Conservation (phyloP, 1,284 basidiomycete genomes). For the Marasmius oreades region DNA sequence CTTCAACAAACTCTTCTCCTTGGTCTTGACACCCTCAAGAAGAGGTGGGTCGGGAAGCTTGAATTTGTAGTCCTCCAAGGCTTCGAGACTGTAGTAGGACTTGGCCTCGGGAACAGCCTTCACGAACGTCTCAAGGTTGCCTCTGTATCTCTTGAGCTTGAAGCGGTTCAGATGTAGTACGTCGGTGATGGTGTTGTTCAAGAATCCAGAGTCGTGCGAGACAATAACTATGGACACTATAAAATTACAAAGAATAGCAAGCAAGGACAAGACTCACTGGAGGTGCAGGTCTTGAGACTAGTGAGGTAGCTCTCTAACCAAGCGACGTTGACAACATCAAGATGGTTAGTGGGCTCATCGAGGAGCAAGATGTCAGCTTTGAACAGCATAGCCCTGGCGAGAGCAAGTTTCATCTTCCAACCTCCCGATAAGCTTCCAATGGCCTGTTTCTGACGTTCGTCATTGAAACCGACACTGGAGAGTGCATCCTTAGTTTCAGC, state of each 20-base stretch:
- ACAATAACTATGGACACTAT: conserved; percentile 71
- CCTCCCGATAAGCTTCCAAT: conserved; percentile 96
- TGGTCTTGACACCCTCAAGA: conserved; percentile 99
- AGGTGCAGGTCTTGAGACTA: conserved; percentile 87
- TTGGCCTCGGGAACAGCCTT: conserved; percentile 95
- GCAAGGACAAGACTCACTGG: conserved; percentile 53
- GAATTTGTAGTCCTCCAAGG: conserved; percentile 94
- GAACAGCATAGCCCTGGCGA: conserved; percentile 98
- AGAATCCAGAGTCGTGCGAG: conserved; percentile 98
- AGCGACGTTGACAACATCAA: conserved; percentile 95
- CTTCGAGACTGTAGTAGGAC: conserved; percentile 95
- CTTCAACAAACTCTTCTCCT: conserved; percentile 96
- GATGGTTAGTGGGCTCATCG: conserved; percentile 98
- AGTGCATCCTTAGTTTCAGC: conserved; percentile 80
- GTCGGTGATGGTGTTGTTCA: conserved; percentile 99
- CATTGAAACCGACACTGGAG: conserved; percentile 87
- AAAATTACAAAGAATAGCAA: conserved; percentile 13
- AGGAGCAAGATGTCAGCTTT: conserved; percentile 96
- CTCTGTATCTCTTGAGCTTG: conserved; percentile 96
- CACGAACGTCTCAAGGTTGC: conserved; percentile 97
- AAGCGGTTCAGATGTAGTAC: conserved; percentile 99
- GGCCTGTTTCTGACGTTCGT: conserved; percentile 79
- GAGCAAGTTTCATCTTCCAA: conserved; percentile 99
- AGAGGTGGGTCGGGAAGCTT: conserved; percentile 94
- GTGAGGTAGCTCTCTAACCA: conserved; percentile 97